These are phyloP conservation scores for Heracleum sosnowskyi DNA, from an alignment of 129 eudicot species.

Conservation along the genomic window DNA sequence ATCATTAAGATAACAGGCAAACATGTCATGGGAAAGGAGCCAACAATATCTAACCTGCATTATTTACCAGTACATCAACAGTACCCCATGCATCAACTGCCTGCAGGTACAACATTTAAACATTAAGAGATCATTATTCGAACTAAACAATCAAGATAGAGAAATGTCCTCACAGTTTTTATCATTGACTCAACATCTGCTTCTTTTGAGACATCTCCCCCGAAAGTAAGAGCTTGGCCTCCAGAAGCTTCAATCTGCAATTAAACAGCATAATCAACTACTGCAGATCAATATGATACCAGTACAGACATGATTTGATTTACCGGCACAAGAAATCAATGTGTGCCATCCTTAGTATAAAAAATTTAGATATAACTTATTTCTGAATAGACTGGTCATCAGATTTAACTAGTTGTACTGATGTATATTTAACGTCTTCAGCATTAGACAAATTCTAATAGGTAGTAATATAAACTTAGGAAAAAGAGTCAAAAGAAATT, in stretches of 20 bases:
- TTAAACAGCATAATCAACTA: constrained; percentile 3
- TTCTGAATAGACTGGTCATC: not conserved
- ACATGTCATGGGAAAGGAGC: constrained; percentile 3
- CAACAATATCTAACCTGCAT: constrained; percentile 59
- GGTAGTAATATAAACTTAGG: not conserved
- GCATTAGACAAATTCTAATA: not conserved
- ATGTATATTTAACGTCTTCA: not conserved
- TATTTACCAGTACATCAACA: constrained; percentile 77
- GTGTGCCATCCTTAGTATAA: not conserved
- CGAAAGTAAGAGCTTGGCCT: constrained; percentile 85
- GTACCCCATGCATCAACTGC: constrained; percentile 99
- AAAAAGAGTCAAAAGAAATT: not conserved
- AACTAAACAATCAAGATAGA: constrained; percentile 13
- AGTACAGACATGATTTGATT: not conserved
- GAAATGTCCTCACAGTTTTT: constrained; percentile 64
- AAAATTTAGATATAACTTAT: not conserved
- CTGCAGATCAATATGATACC: not conserved
- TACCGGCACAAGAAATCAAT: not conserved
- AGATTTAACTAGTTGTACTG: not conserved
- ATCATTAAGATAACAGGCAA: not conserved
- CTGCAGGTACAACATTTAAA: constrained; percentile 34
- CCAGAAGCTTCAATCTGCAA: constrained; percentile 81
- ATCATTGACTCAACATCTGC: constrained; percentile 89
- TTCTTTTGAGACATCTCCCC: constrained; percentile 99
- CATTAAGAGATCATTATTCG: constrained; percentile 3